Evolutionary conservation across 2,329 filamentous ascomycete genomes (phyloP).

Genomic region (Periconia macrospinosa): DNA sequence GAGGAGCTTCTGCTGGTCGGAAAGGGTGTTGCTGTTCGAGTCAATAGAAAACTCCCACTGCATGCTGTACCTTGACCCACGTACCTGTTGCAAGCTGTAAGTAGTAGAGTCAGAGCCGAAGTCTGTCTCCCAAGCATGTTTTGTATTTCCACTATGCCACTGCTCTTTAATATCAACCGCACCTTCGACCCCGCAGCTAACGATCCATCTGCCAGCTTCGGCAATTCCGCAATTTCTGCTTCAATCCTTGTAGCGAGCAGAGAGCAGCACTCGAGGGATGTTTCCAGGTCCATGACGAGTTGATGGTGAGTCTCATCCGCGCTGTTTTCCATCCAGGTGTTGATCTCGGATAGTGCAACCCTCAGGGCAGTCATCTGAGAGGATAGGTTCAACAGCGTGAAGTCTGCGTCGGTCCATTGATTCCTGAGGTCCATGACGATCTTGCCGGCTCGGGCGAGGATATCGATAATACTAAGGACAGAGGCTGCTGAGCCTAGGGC

Average conservation of each 20-base stretch:
- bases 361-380: constrained; percentile 15
- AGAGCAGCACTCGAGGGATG: constrained; percentile 13
- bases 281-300: constrained; percentile 18
- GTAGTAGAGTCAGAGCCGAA: constrained; percentile 13
- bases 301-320: constrained; percentile 11
- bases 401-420: constrained; percentile 11
- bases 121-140: constrained; percentile 16
- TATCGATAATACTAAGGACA: constrained; percentile 7
- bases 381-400: constrained; percentile 15
- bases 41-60: neutral
- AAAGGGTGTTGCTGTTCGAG: constrained; percentile 9
- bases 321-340: constrained; percentile 13
- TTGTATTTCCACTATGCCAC: constrained; percentile 10
- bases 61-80: neutral
- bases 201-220: neutral
- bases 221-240: constrained; percentile 4
- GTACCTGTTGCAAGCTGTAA: constrained; percentile 20
- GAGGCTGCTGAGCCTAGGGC: constrained; percentile 4
- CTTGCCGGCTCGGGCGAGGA: constrained; percentile 2
- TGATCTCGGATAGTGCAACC: constrained; percentile 19
- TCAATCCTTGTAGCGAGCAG: constrained; percentile 14
- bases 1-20: constrained; percentile 10
- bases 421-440: constrained; percentile 1
- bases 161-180: constrained; percentile 10
- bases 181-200: constrained; percentile 7